Base-by-base conservation (phyloP, 345 rosid genomes). In the Combretum micranthum region DNA sequence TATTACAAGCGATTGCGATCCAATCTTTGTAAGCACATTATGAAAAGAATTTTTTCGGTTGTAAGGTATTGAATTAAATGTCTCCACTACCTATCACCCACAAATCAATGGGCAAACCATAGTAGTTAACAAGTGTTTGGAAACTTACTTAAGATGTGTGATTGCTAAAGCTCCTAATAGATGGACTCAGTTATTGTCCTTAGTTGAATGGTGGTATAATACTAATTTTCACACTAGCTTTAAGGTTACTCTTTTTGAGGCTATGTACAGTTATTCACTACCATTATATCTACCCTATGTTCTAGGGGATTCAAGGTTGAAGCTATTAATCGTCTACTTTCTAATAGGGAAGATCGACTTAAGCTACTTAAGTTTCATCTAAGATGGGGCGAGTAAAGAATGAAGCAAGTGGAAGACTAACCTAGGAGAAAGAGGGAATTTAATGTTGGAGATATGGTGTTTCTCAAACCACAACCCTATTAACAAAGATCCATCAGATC, bases 151-250 rank as follows among this genome's bases (percentile, higher is more conserved):
- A 9, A 11, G 45, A 2, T 55, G 58, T 20, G 39, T 55, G 58
- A 3, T 7, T 2, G 12, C n/a, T 7, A 46, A 55, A 4, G 14
- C 13, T 37, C 44, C 58, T 4, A 55, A 15, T 11, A 0, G 15
- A 1, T 55, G 45, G 58, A 9, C 14, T 3, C 32, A 32, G 17
- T 55, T 17, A 46, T 14, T 55, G 2, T n/a, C 58, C 4, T 19
- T 55, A 3, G 58, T 46, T 2, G 58, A 55, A 42, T 55, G 8
- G 44, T 55, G 58, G 58, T 55, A 55, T 21, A 55, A 55, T 46
- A 32, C 58, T 13, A 26, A 18, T 10, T 32, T 18, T 12, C 58
- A 55, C 4, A n/a, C n/a, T n/a, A n/a, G n/a, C n/a, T n/a, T n/a
- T n/a, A n/a, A n/a, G n/a, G 39, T 15, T 12, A 13, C 58, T 14